Evolutionary conservation across 1,284 basidiomycete species (phyloP), one percentile per base, ranked within the genome.

Genomic region (Pterulicium gracile): DNA sequence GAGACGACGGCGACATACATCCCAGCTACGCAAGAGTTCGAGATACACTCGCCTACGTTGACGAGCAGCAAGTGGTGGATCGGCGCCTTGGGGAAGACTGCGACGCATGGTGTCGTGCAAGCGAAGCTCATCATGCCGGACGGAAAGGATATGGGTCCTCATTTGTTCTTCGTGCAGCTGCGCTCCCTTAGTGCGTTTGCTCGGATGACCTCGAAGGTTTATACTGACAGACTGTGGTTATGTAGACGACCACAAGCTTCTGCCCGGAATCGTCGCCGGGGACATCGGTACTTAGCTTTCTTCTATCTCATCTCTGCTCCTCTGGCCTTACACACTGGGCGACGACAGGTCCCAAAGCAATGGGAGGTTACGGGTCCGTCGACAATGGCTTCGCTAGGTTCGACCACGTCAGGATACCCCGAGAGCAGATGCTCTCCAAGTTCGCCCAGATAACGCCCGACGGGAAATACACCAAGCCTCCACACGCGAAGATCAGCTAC

Each of bases 41-140:
- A 85, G 47, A 76, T 91, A 24, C 70, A 89, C 58, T 84, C 83
- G 0, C 87, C 88, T 0, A 82, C 81, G 0, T 56, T 88, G 41
- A 87, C 84, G 1, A 81, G 81, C 45, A 78, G 72, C 47, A 91
- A 91, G 58, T 91, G 88, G 87, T 91, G 88, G 88, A 75, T 85
- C 49, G 88, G 80, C 13, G 79, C 68, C 0, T 63, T 86, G 4
- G 87, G 81, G 1, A 77, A 79, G 60, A 81, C 81, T 0, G 75
- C 84, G 0, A 89, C 86, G 0, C 86, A 89, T 58, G 85, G 83
- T 7, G 74, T 87, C 14, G 77, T 90, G 0, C 85, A 89, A 56
- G 87, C 88, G 1, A 78, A 83, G 51, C 65, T 91, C 10, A 74
- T 88, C 47, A 65, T 89, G 7, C 73, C 79, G 0, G 68, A 62